phyloP scores from a whole-genome alignment of 352 stramenopile genomes.

The Aphanomyces euteiches region DNA sequence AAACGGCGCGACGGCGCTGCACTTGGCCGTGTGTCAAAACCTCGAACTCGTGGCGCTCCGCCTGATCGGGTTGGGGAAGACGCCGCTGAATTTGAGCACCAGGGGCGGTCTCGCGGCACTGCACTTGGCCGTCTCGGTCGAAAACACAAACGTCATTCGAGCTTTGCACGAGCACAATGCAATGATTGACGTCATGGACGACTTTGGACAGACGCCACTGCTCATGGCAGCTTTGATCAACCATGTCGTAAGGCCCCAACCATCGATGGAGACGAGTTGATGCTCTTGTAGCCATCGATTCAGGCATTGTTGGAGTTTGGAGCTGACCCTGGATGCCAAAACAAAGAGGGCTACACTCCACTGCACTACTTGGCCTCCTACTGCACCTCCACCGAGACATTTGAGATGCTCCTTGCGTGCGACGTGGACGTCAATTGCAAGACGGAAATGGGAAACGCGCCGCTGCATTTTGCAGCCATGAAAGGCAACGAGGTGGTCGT shows the following conservation, averaged over 20 bases:
- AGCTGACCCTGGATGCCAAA: conserved; percentile 61
- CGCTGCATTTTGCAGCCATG: conserved; percentile 73
- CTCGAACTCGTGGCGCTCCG: conserved; percentile 44
- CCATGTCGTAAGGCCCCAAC: conserved; percentile 10
- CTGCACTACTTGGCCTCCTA: conserved; percentile 67
- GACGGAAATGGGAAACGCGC: conserved; percentile 68
- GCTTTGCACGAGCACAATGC: conserved; percentile 45
- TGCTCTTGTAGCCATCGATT: conserved; percentile 46
- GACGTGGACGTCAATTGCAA: conserved; percentile 65
- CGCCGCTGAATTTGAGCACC: conserved; percentile 51
- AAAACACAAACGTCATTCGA: conserved; percentile 47
- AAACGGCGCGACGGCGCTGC: conserved; percentile 46
- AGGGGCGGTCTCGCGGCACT: conserved; percentile 52
- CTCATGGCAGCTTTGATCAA: conserved; percentile 49
- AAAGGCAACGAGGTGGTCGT: conserved; percentile 53
- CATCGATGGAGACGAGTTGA: conserved; percentile 15
- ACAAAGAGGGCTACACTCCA: conserved; percentile 58
- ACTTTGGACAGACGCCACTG: conserved; percentile 55
- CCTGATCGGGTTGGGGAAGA: conserved; percentile 41
- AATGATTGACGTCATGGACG: conserved; percentile 59
- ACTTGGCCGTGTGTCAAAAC: conserved; percentile 61
- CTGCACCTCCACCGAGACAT: conserved; percentile 47
- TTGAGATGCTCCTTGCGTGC: conserved; percentile 46
- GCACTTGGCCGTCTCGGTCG: conserved; percentile 61
- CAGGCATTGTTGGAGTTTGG: conserved; percentile 44